Conservation (phyloP, 139 green algal species). For the Trebouxia sp. region DNA sequence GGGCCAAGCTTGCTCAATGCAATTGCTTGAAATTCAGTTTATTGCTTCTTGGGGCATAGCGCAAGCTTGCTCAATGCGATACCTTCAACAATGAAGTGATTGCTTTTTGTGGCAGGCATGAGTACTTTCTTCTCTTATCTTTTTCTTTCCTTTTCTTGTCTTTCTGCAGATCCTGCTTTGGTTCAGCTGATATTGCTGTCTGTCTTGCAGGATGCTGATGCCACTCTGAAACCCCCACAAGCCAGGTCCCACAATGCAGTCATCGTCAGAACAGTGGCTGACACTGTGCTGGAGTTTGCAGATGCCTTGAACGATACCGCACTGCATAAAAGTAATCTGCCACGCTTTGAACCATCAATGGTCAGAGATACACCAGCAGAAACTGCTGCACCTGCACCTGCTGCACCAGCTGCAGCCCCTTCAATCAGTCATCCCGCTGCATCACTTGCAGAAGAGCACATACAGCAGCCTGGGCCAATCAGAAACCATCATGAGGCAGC, state of each 20-base stretch:
- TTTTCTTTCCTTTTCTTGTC: too few species aligned
- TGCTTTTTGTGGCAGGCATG: too few species aligned
- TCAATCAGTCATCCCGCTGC: background rate
- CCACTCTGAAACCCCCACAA: constrained; percentile 11
- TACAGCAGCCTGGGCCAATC: too few species aligned
- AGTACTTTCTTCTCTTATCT: too few species aligned
- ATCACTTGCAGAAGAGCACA: too few species aligned
- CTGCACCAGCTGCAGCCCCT: background rate
- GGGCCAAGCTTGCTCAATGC: too few species aligned
- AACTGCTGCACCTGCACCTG: background rate
- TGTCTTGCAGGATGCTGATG: background rate
- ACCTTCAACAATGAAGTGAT: too few species aligned
- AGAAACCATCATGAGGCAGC: too few species aligned
- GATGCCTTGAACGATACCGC: background rate
- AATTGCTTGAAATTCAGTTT: too few species aligned
- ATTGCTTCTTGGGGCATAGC: too few species aligned
- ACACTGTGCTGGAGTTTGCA: constrained; percentile 20
- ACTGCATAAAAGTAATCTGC: background rate
- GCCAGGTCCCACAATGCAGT: constrained; percentile 10
- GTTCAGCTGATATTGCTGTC: background rate
- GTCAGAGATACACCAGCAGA: background rate
- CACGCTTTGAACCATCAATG: background rate
- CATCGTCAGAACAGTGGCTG: background rate
- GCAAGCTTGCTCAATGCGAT: too few species aligned
- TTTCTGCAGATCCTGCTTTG: too few species aligned